Base-by-base conservation (phyloP, 495 filamentous ascomycete species). In the Penicillium paradoxum region DNA sequence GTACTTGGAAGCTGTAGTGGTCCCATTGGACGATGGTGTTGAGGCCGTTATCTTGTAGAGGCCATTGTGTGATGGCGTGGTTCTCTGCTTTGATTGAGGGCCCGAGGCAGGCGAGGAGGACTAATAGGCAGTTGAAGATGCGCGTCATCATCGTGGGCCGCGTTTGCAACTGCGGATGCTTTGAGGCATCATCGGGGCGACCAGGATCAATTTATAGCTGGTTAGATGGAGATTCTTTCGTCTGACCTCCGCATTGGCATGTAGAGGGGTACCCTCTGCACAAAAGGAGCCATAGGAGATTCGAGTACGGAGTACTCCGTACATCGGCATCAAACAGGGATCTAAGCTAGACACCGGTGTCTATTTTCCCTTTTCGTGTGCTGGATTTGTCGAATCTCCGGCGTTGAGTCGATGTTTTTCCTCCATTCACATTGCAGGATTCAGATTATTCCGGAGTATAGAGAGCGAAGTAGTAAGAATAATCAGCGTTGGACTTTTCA, bases 1-100 rank as follows among this genome's bases (percentile, higher is more conserved):
- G 74, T 29, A 84, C 53, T 33, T 73, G 72, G 60, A 83, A 77
- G 59, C 82, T 84, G 54, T 81, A 84, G 40, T 81, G 73, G 52
- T 84, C 83, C 72, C 76, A 78, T 57, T 80, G 63, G 0, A 83
- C 79, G 4, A 72, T 67, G 5, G 74, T 63, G 54, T 73, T 82
- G 17, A 79, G 55, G 11, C 75, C 71, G 58, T 83, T 72, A 51
- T 78, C 69, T 43, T 75, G 75, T 1, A 79, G 39, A 0, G 75
- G 78, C 79, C 78, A 80, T 54, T 66, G 54, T 1, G 55, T 58
- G 6, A 33, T 47, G 51, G 53, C 48, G 15, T 60, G 49, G 30
- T 49, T 50, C 21, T 68, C 55, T 22, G 62, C 61, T 27, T 56
- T 44, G 10, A 53, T 37, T 7, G 62, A 47, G 4, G 51, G 15